A percentile compares a stretch with the other conserved stretches of the same genome.
Evolutionary conservation across 1,139 yeast genomes (phyloP).

Genomic region (Saccharomyces hybrid): DNA sequence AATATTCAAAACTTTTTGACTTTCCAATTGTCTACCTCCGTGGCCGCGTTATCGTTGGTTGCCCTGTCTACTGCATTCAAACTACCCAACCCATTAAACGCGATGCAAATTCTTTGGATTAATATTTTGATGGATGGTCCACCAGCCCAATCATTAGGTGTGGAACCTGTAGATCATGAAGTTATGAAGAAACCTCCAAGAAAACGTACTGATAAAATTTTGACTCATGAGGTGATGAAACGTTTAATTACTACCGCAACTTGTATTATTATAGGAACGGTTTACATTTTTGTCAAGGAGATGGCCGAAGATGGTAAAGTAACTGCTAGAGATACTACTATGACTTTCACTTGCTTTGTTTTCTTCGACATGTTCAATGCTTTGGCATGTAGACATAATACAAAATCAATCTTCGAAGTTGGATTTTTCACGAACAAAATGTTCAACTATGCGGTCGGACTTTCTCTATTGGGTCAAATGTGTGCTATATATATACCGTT

Average conservation of each 20-base stretch:
- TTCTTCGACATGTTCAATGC: conserved; percentile 95
- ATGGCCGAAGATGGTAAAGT: conserved; percentile 68
- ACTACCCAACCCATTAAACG: conserved; percentile 91
- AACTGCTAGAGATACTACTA: conserved; percentile 94
- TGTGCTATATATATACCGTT: conserved; percentile 91
- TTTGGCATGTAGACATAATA: conserved; percentile 77
- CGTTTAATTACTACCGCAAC: conserved; percentile 70
- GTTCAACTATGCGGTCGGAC: conserved; percentile 91
- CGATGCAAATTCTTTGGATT: conserved; percentile 98
- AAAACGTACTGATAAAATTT: conserved; percentile 70
- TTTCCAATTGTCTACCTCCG: conserved; percentile 89
- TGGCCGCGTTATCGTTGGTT: conserved; percentile 85
- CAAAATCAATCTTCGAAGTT: conserved; percentile 71
- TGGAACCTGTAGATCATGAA: conserved; percentile 92
- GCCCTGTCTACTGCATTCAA: conserved; percentile 83
- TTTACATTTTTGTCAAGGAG: conserved; percentile 75
- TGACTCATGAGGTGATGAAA: conserved; percentile 59
- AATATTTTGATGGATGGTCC: conserved; percentile 98
- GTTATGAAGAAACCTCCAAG: conserved; percentile 95
- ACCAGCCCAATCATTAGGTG: conserved; percentile 96
- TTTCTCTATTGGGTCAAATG: conserved; percentile 83
- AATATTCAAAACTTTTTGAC: conserved; percentile 91
- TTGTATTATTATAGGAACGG: conserved; percentile 71
- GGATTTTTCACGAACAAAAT: conserved; percentile 71
- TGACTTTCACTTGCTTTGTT: conserved; percentile 96